Conservation (phyloP, 2,329 filamentous ascomycete species). For the Monosporascus cannonballus region DNA sequence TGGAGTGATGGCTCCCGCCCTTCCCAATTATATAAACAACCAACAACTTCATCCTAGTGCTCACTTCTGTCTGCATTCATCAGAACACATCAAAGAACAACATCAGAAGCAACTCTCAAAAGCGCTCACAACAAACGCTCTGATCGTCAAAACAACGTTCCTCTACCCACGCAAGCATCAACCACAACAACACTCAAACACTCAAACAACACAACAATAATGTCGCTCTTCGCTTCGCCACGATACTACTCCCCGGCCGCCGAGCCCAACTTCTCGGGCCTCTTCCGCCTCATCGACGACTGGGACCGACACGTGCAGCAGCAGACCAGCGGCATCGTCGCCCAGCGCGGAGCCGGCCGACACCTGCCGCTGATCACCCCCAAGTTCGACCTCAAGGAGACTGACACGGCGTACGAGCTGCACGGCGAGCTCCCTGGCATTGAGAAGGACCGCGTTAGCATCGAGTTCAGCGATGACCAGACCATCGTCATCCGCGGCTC, state of each 20-base stretch:
- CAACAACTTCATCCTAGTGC: constrained; percentile 6
- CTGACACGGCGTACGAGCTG: constrained; percentile 62
- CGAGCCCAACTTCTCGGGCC: constrained; percentile 48
- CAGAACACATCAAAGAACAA: constrained; percentile 22
- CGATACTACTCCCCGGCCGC: constrained; percentile 37
- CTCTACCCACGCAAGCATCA: constrained; percentile 13
- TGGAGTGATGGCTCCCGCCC: constrained; percentile 8
- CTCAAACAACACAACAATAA: constrained; percentile 31
- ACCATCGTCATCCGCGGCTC: constrained; percentile 66
- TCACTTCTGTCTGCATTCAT: constrained; percentile 10
- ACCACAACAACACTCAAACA: constrained; percentile 7
- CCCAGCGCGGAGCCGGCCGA: constrained; percentile 7
- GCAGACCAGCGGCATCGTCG: constrained; percentile 3
- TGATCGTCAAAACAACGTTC: constrained; percentile 15
- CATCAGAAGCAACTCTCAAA: constrained; percentile 12
- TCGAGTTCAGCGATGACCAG: constrained; percentile 74
- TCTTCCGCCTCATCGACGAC: constrained; percentile 61
- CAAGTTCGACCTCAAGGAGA: constrained; percentile 74
- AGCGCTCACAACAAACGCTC: constrained; percentile 11
- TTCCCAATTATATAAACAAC: constrained; percentile 25
- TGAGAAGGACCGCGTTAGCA: constrained; percentile 64
- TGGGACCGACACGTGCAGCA: constrained; percentile 50
- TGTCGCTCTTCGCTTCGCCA: constrained; percentile 53
- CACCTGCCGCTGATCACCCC: constrained; percentile 58
- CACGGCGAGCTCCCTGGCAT: constrained; percentile 76